These are phyloP conservation scores for Aspergillus heteromorphus DNA, from an alignment of 495 filamentous ascomycete genomes.

Conservation along the genomic window DNA sequence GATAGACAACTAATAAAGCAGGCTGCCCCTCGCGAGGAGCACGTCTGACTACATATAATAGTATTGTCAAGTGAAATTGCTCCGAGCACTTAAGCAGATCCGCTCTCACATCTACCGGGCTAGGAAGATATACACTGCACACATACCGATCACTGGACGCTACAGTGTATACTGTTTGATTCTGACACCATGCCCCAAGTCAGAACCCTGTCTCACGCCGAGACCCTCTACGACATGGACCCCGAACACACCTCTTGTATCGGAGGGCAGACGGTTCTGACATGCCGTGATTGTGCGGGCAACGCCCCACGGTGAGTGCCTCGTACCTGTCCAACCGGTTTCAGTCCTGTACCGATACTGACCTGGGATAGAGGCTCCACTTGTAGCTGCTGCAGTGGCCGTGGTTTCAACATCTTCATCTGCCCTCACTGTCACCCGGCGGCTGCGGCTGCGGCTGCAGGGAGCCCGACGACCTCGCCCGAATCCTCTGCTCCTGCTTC, in stretches of 20 bases:
- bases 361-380: constrained; percentile 22
- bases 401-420: constrained; percentile 33
- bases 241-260: constrained; percentile 35
- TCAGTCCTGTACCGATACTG: neutral
- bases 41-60: neutral
- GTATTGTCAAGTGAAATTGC: neutral
- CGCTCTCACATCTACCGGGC: neutral
- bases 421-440: constrained; percentile 35
- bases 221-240: constrained; percentile 23
- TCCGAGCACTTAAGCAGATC: neutral
- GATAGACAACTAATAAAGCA: neutral
- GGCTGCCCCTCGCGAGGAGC: neutral
- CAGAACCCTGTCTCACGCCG: no score
- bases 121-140: neutral
- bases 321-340: no score
- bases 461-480: constrained; percentile 10
- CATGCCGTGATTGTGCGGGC: constrained; percentile 35
- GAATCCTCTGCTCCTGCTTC: constrained; percentile 25
- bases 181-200: constrained; percentile 19
- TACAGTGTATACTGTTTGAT: neutral
- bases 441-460: constrained; percentile 14
- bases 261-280: constrained; percentile 31
- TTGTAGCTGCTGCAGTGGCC: constrained; percentile 30
- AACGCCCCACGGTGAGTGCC: constrained; percentile 39
- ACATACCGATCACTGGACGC: neutral